Base-by-base conservation (phyloP, 2,329 filamentous ascomycete species). In the Blastomyces parvus region DNA sequence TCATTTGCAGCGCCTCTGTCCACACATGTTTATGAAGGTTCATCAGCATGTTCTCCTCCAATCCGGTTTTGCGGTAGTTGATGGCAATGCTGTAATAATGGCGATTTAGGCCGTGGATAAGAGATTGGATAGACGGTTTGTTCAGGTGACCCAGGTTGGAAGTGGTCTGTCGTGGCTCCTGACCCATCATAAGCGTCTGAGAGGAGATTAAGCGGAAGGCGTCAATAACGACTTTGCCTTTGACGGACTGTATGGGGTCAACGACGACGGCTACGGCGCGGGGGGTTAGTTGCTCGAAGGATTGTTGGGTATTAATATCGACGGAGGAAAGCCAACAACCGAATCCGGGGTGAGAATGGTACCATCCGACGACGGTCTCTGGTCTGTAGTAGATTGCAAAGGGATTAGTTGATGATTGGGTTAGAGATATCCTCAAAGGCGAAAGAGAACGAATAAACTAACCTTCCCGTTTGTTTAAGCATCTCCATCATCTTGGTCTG, bases 401-500 rank as follows among this genome's bases (percentile, higher is more conserved):
- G 14, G 22, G n/a, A 44, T 40, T 42, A 59, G 55, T 14, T 36
- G 36, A 46, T 1, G 30, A 56, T 27, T 25, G 5, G 5, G 25
- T 30, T 52, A 52, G 11, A 52, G 48, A 52, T 14, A 52, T 14
- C 22, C 7, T 7, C 48, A n/a, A 17, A 3, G 56, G 25, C 19
- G 40, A 44, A 44, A 61, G 40, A 11, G 50, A 30, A 19, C 55
- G 56, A 60, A 67, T 84, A 81, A 57, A 66, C 65, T n/a, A 50
- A 95, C 91, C 94, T 85, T 79, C 94, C 94, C 64, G 94, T 99
- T 82, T 99, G 94, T 73, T 90, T 85, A 75, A 99, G 82, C 94
- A 99, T 97, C 76, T 99, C 94, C 94, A 99, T 99, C 94, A 99
- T 99, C 84, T 97, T 99, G 73, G 91, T 97, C 81, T 99, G 94